These are phyloP conservation scores for Russula emetica DNA, from an alignment of 768 basidiomycete species.

Conservation along the genomic window DNA sequence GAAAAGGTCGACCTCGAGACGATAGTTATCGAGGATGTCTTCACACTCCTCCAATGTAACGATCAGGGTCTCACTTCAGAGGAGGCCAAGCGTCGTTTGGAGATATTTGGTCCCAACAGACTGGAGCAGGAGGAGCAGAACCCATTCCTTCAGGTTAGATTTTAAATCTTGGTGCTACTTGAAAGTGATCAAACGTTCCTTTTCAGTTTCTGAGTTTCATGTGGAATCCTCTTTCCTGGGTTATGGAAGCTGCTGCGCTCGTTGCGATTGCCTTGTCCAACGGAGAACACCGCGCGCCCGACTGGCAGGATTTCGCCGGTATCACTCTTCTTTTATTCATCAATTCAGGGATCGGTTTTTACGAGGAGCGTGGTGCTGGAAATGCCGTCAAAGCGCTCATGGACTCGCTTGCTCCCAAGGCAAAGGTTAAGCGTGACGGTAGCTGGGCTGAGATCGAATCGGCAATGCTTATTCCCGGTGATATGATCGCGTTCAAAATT, in stretches of 20 bases:
- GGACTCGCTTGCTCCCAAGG: conserved; percentile 98
- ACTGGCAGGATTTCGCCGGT: conserved; percentile 98
- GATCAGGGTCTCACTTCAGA: conserved; percentile 70
- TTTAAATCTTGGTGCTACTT: neutral
- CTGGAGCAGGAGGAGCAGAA: conserved; percentile 90
- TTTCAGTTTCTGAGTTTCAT: conserved; percentile 87
- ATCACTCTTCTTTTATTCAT: conserved; percentile 86
- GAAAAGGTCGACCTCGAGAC: conserved; percentile 99
- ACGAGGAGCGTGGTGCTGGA: conserved; percentile 95
- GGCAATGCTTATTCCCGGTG: conserved; percentile 85
- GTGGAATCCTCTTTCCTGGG: conserved; percentile 99
- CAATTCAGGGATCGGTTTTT: conserved; percentile 98
- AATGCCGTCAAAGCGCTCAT: conserved; percentile 99
- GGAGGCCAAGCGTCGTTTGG: conserved; percentile 80
- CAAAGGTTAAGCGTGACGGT: conserved; percentile 84
- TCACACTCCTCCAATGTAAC: conserved; percentile 89
- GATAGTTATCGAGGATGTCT: conserved; percentile 93
- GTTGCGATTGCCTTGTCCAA: conserved; percentile 96
- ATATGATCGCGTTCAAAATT: conserved; percentile 97
- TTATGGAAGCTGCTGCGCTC: conserved; percentile 95
- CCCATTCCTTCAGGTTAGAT: conserved; percentile 46
- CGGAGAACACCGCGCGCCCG: conserved; percentile 78
- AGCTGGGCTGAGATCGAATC: conserved; percentile 90
- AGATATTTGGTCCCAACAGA: conserved; percentile 95
- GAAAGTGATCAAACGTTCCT: neutral